Percentiles rank a stretch among this genome's conserved stretches.
These are phyloP conservation scores for Kwoniella mangroviensis DNA, from an alignment of 768 basidiomycete species.

Conservation along the genomic window DNA sequence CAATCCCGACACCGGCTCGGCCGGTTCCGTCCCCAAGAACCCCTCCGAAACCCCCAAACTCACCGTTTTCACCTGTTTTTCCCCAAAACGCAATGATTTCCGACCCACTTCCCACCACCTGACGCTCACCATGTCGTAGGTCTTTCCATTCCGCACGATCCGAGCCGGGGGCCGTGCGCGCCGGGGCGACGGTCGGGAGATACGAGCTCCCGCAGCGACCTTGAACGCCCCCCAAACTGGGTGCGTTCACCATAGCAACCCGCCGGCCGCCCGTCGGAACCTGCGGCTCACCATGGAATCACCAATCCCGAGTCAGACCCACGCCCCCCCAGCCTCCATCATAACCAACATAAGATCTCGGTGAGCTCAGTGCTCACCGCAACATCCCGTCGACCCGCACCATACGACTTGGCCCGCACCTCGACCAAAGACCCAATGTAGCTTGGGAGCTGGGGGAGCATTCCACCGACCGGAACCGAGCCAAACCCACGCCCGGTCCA, in stretches of 20 bases:
- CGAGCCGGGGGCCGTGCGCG: constrained; percentile 7
- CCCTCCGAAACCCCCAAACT: not conserved
- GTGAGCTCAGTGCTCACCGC: too few relatives aligned
- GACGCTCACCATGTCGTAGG: not conserved
- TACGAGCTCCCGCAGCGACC: not conserved
- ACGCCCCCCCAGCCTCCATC: not conserved
- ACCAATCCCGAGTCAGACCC: not conserved
- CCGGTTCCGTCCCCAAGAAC: not conserved
- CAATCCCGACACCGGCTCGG: not conserved
- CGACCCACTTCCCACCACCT: not conserved
- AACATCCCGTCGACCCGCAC: not conserved
- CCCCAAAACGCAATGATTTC: constrained; percentile 11
- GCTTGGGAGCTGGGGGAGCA: not conserved
- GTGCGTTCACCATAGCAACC: not conserved
- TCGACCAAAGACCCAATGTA: not conserved
- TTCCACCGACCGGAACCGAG: not conserved
- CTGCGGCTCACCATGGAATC: not conserved
- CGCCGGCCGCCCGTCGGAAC: not conserved
- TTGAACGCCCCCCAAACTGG: constrained; percentile 7
- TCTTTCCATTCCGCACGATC: constrained; percentile 4
- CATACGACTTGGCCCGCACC: too few relatives aligned
- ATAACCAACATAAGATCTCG: too few relatives aligned
- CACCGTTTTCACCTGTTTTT: constrained; percentile 1
- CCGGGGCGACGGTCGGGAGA: not conserved
- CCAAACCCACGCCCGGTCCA: too few relatives aligned